Evolutionary conservation across 2,329 filamentous ascomycete species (phyloP).

Genomic region (Microdochium nivale): DNA sequence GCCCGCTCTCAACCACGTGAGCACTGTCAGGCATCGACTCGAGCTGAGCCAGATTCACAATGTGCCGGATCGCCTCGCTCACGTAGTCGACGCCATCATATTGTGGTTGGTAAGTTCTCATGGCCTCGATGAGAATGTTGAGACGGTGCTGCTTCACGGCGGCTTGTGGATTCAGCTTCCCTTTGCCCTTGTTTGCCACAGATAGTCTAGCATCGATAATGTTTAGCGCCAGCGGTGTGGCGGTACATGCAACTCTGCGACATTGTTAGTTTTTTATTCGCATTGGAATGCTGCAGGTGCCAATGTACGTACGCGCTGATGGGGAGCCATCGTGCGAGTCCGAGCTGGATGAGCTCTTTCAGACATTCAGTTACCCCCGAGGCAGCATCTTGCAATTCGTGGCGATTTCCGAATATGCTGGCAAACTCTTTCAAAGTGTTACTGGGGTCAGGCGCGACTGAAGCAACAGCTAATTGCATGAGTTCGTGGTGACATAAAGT

Average conservation of each 20-base stretch:
- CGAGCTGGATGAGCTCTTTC: conserved; percentile 36
- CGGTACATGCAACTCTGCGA: conserved; percentile 23
- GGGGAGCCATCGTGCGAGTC: conserved; percentile 34
- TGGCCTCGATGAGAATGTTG: conserved; percentile 33
- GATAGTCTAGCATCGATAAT: conserved; percentile 28
- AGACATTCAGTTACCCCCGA: conserved; percentile 34
- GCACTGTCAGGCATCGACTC: conserved; percentile 14
- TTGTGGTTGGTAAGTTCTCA: conserved; percentile 35
- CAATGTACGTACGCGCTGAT: conserved; percentile 32
- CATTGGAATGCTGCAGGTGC: neutral
- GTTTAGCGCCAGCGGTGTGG: conserved; percentile 25
- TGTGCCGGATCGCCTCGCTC: conserved; percentile 32
- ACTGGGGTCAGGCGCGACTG: conserved; percentile 22
- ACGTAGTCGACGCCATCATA: conserved; percentile 37
- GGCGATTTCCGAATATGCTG: conserved; percentile 28
- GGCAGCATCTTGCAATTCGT: conserved; percentile 35
- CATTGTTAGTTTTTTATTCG: neutral
- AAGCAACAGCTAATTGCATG: conserved; percentile 31
- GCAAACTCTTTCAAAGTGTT: conserved; percentile 22
- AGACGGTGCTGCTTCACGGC: conserved; percentile 33
- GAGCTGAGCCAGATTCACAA: conserved; percentile 30
- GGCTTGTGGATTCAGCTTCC: conserved; percentile 21
- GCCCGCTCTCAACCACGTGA: conserved; percentile 8
- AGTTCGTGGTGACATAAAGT: conserved; percentile 38
- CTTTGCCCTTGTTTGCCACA: conserved; percentile 12